Conservation (phyloP, 208 protist species). For the Herpetomonas muscarum region DNA sequence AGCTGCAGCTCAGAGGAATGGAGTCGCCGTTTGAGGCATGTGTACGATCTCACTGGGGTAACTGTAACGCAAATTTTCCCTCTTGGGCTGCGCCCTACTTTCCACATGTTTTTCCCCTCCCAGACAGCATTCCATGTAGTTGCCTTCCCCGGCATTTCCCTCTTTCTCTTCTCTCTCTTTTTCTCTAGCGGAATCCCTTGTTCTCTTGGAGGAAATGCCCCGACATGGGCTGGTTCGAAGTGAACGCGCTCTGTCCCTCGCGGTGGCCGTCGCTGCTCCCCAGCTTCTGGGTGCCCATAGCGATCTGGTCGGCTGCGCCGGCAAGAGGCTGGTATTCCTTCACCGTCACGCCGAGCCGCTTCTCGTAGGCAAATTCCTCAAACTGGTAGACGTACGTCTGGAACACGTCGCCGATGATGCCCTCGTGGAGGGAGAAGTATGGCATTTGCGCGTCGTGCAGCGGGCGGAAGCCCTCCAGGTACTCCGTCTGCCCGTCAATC, state of each 20-base stretch:
- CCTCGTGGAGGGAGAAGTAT: conserved; percentile 87
- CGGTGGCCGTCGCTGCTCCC: conserved; percentile 16
- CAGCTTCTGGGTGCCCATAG: conserved; percentile 38
- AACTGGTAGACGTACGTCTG: conserved; percentile 86
- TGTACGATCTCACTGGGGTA: too few relatives aligned
- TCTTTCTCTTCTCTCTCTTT: conserved; percentile 12
- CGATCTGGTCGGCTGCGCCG: conserved; percentile 53
- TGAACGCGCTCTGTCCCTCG: conserved; percentile 13
- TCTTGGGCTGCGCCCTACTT: background rate
- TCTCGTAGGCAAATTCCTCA: conserved; percentile 88
- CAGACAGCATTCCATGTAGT: background rate
- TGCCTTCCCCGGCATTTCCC: background rate
- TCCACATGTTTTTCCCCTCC: background rate
- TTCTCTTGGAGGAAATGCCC: conserved; percentile 78
- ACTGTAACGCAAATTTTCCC: too few relatives aligned
- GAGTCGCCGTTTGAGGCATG: too few relatives aligned
- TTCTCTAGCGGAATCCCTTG: conserved; percentile 48
- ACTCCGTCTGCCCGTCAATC: conserved; percentile 87
- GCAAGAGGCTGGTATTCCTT: conserved; percentile 75
- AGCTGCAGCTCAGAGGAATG: too few relatives aligned
- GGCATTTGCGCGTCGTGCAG: conserved; percentile 84
- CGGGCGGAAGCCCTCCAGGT: conserved; percentile 64
- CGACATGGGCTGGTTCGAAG: conserved; percentile 55
- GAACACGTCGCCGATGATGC: conserved; percentile 77
- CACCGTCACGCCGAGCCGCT: conserved; percentile 67